Percentiles rank a stretch among this genome's conserved stretches.
Conservation (phyloP, 139 green algal genomes). For the Haematococcus sp. region DNA sequence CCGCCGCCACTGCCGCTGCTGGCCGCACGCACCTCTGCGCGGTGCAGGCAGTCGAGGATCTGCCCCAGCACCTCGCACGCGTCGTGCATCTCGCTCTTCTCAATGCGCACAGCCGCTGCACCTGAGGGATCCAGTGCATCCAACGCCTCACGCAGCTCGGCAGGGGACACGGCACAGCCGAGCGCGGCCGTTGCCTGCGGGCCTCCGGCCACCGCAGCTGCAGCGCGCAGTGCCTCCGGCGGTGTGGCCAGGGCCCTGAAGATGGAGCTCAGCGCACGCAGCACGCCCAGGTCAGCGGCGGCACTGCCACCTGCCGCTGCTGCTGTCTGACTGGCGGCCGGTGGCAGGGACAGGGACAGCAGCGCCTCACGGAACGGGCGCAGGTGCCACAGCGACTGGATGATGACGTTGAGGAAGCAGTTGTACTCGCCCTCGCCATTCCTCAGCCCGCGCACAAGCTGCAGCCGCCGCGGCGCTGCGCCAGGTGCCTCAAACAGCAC, state of each 20-base stretch:
- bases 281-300: conserved; percentile 40
- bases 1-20: not conserved
- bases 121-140: conserved; percentile 34
- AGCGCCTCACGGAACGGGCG: conserved; percentile 51
- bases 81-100: conserved; percentile 79
- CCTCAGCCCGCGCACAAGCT: conserved; percentile 58
- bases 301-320: not conserved
- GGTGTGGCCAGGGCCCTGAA: conserved; percentile 46
- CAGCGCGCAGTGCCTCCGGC: not conserved
- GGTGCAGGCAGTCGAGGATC: conserved; percentile 67
- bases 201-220: not conserved
- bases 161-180: conserved; percentile 10
- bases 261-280: conserved; percentile 43
- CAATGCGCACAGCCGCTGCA: conserved; percentile 35
- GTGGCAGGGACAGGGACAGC: conserved; percentile 18
- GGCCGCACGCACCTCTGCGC: conserved; percentile 36
- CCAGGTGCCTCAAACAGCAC: conserved; percentile 28
- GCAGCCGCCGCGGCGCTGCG: conserved; percentile 13
- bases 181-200: not conserved
- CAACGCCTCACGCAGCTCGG: conserved; percentile 48
- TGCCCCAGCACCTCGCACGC: conserved; percentile 75
- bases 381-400: conserved; percentile 59
- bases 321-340: not conserved
- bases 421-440: conserved; percentile 79
- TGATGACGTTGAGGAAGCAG: conserved; percentile 90